A percentile compares a stretch with the other conserved stretches of the same genome.
Conservation (phyloP, 441 rosid species). For the Adansonia madagascariensis region DNA sequence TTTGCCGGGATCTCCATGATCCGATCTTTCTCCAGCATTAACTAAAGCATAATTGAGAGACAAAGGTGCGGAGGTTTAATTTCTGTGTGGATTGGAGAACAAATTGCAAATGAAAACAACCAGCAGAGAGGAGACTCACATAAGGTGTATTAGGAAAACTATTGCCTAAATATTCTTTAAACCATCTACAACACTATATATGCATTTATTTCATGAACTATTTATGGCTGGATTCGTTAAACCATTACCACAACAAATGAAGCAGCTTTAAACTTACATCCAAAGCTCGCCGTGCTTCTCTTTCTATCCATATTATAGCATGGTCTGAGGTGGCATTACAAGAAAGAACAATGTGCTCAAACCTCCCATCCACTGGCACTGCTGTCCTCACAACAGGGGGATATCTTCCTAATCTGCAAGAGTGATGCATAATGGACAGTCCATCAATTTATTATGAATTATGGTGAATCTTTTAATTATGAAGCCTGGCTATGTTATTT, state of each 20-base stretch:
- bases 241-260: constrained; percentile 15
- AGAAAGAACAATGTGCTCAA: constrained; percentile 91
- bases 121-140: constrained; percentile 6
- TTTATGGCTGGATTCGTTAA: not conserved
- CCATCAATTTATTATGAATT: constrained; percentile 9
- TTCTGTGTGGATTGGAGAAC: constrained; percentile 6
- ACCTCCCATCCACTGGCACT: constrained; percentile 96
- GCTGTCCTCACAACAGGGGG: constrained; percentile 94
- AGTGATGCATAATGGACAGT: not conserved
- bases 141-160: not conserved
- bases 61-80: not conserved
- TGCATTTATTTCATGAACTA: not conserved
- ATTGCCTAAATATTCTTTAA: not conserved
- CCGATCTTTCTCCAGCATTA: constrained; percentile 74
- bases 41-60: constrained; percentile 36
- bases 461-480: not conserved
- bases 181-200: not conserved
- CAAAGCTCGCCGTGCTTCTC: constrained; percentile 80
- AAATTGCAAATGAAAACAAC: constrained; percentile 5
- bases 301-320: constrained; percentile 84
- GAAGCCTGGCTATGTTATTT: not conserved
- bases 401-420: constrained; percentile 70
- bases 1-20: constrained; percentile 70
- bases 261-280: constrained; percentile 49
- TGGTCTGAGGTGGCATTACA: constrained; percentile 96